These are phyloP conservation scores for Leishmania martiniquensis DNA, from an alignment of 208 protist genomes.

Conservation along the genomic window DNA sequence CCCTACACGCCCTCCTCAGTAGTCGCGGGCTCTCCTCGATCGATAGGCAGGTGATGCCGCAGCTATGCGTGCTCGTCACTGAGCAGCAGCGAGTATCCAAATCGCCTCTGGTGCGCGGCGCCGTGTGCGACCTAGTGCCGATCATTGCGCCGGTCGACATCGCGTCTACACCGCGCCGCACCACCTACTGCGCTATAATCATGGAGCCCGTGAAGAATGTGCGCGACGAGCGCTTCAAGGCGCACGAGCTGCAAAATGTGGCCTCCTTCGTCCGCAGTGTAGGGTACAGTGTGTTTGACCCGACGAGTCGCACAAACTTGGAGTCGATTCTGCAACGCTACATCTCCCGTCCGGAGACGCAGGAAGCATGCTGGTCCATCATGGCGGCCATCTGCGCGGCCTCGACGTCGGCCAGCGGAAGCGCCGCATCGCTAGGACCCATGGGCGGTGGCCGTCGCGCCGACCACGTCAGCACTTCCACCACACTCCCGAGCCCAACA, in stretches of 20 bases:
- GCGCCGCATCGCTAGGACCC: background rate
- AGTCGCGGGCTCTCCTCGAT: slow-evolving; percentile 73
- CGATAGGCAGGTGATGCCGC: slow-evolving; percentile 77
- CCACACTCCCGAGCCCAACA: slow-evolving; percentile 8
- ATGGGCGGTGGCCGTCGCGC: background rate
- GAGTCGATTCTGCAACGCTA: slow-evolving; percentile 90
- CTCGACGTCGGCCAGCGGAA: slow-evolving; percentile 9
- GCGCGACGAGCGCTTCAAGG: slow-evolving; percentile 82
- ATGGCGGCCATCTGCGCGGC: slow-evolving; percentile 80
- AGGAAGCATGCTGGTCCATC: slow-evolving; percentile 89
- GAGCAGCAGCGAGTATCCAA: slow-evolving; percentile 87
- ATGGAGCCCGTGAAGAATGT: slow-evolving; percentile 94
- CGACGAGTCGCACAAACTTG: slow-evolving; percentile 82
- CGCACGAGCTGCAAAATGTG: slow-evolving; percentile 82
- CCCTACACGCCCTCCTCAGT: slow-evolving; percentile 77
- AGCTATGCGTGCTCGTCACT: slow-evolving; percentile 85
- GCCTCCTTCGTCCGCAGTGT: slow-evolving; percentile 82
- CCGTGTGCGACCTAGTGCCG: slow-evolving; percentile 88
- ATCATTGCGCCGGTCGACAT: slow-evolving; percentile 87
- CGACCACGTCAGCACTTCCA: background rate
- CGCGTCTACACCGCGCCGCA: slow-evolving; percentile 52
- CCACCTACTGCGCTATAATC: slow-evolving; percentile 84
- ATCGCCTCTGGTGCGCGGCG: slow-evolving; percentile 67
- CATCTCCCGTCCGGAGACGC: slow-evolving; percentile 79
- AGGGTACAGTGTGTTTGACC: slow-evolving; percentile 83